A percentile compares a stretch with the other conserved stretches of the same genome.
These are phyloP conservation scores for Dothiorella sarmentorum DNA, from an alignment of 2,329 filamentous ascomycete genomes.

Conservation along the genomic window DNA sequence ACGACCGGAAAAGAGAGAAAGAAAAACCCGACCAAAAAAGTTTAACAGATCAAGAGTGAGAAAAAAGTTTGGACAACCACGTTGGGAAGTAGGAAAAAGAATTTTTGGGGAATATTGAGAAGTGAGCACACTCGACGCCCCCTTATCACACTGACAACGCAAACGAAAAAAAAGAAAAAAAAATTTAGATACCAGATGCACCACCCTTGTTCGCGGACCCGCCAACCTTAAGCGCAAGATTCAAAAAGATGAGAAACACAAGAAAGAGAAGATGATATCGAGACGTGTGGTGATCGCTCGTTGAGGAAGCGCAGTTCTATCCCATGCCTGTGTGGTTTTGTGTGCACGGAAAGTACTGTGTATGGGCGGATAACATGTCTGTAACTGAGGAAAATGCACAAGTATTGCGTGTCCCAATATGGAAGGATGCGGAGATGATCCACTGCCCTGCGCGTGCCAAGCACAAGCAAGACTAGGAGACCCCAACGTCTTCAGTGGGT, in stretches of 20 bases:
- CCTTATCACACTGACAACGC: constrained; percentile 6
- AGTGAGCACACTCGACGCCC: constrained; percentile 13
- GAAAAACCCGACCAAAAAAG: no score
- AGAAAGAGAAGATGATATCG: constrained; percentile 12
- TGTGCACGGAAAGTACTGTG: constrained; percentile 1
- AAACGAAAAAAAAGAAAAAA: no score
- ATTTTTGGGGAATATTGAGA: constrained; percentile 16
- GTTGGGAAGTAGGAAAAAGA: neutral
- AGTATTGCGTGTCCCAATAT: neutral
- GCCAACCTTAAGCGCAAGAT: constrained; percentile 5
- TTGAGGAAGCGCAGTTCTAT: constrained; percentile 4
- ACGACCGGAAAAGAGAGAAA: neutral
- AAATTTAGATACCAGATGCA: constrained; percentile 16
- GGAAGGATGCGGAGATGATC: neutral
- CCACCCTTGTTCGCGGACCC: constrained; percentile 8
- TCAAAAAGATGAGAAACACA: constrained; percentile 6
- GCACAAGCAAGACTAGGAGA: neutral
- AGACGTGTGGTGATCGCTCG: neutral
- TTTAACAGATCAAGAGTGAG: neutral
- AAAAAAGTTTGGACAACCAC: neutral
- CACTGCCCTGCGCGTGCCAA: neutral
- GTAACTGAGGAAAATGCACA: constrained; percentile 12
- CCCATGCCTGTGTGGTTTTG: neutral
- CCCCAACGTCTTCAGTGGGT: neutral
- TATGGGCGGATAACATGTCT: constrained; percentile 12